phyloP scores from a whole-genome alignment of 176 grass and related monocot species.

The Saccharum spontaneum region DNA sequence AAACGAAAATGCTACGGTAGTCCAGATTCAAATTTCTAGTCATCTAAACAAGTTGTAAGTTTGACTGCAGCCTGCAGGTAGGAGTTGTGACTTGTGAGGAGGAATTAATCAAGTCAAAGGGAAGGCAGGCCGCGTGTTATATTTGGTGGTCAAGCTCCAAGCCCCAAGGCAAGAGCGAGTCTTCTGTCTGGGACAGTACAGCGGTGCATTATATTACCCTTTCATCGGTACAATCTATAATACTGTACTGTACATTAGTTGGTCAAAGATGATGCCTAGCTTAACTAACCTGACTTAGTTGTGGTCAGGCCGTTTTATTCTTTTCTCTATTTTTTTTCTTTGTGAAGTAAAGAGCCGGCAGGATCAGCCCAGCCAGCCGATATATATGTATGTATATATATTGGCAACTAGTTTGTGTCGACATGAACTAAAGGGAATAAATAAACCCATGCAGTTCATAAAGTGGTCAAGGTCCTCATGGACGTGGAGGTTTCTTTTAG shows the following conservation, averaged over 20 bases:
- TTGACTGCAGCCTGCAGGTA: background rate
- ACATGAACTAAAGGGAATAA: too few relatives aligned
- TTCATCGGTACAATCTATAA: background rate
- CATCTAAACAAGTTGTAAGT: too few relatives aligned
- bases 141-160: background rate
- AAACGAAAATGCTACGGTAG: too few relatives aligned
- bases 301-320: background rate
- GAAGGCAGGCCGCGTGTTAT: background rate
- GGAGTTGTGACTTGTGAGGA: background rate
- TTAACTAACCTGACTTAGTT: background rate
- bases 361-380: too few relatives aligned
- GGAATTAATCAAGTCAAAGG: background rate
- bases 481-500: too few relatives aligned
- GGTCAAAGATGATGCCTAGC: slow-evolving; percentile 3
- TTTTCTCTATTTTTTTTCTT: background rate
- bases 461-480: too few relatives aligned
- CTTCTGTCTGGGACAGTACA: background rate
- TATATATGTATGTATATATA: too few relatives aligned
- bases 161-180: background rate
- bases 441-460: too few relatives aligned
- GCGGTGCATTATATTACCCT: background rate
- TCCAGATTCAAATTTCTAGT: too few relatives aligned
- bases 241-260: background rate
- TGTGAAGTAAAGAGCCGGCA: background rate
- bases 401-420: too few relatives aligned